phyloP scores from a whole-genome alignment of 805 yeast species.

The Zygoascus ofunaensis region DNA sequence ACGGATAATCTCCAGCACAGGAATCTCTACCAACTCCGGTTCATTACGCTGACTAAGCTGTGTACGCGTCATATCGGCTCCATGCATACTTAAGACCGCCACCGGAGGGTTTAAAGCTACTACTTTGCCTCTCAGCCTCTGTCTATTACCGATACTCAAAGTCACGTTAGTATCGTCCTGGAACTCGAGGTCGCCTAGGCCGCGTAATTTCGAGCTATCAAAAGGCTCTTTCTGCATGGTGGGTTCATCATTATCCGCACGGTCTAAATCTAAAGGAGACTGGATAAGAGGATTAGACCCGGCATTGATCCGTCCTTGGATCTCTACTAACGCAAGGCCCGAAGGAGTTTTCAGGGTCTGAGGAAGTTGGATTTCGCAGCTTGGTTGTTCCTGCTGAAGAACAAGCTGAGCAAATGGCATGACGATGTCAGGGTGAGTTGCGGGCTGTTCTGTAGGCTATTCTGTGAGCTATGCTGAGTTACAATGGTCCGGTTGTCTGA shows the following conservation, averaged over 20 bases:
- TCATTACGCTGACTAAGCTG: slow-evolving; percentile 5
- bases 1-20: slow-evolving; percentile 17
- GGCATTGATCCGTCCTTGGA: slow-evolving; percentile 19
- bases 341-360: slow-evolving; percentile 19
- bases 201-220: slow-evolving; percentile 1
- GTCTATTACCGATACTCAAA: slow-evolving; percentile 17
- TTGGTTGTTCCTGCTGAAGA: not conserved
- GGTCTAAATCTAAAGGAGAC: slow-evolving; percentile 11
- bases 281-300: slow-evolving; percentile 15
- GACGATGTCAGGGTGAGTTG: not conserved
- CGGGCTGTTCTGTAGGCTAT: too few species aligned
- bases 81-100: slow-evolving; percentile 15
- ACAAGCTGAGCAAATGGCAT: slow-evolving; percentile 8
- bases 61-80: not conserved
- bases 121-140: slow-evolving; percentile 17
- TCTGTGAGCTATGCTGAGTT: too few species aligned
- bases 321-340: slow-evolving; percentile 18
- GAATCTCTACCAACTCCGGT: slow-evolving; percentile 7
- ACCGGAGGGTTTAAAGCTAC: slow-evolving; percentile 16
- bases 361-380: slow-evolving; percentile 1
- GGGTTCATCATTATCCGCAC: slow-evolving; percentile 1
- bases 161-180: slow-evolving; percentile 9
- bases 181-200: slow-evolving; percentile 13
- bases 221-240: not conserved
- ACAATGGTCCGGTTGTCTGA: too few species aligned